phyloP scores from a whole-genome alignment of 2,329 filamentous ascomycete species.

The Fusarium penzigii region DNA sequence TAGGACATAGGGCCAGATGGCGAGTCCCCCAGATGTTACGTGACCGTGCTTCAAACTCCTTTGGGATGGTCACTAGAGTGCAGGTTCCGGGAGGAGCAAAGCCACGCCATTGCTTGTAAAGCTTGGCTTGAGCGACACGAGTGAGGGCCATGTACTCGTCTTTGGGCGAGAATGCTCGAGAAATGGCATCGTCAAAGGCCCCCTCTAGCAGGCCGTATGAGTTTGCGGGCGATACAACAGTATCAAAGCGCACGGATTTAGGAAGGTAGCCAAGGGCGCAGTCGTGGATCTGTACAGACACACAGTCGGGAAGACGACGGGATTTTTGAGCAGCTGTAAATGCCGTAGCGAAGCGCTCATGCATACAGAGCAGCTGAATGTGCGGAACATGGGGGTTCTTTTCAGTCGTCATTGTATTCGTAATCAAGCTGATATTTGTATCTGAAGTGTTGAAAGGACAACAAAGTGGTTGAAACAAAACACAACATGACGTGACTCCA shows the following conservation, averaged over 20 bases:
- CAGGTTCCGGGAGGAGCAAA: conserved; percentile 53
- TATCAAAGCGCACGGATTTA: conserved; percentile 41
- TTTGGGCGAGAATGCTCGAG: conserved; percentile 45
- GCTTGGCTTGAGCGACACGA: conserved; percentile 40
- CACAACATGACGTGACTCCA: too few species aligned
- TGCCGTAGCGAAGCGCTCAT: conserved; percentile 12
- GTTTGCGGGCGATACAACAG: conserved; percentile 56
- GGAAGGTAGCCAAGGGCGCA: conserved; percentile 41
- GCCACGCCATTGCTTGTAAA: conserved; percentile 50
- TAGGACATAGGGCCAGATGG: conserved; percentile 53
- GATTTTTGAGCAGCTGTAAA: conserved; percentile 6
- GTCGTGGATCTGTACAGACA: conserved; percentile 39
- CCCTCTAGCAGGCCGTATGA: conserved; percentile 56
- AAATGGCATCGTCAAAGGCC: conserved; percentile 56
- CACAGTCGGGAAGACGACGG: conserved; percentile 30
- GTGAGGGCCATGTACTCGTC: conserved; percentile 51
- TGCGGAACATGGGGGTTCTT: conserved; percentile 7
- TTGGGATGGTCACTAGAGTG: conserved; percentile 47
- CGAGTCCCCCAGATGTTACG: conserved; percentile 43
- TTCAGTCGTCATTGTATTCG: background rate
- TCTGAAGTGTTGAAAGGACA: too few species aligned
- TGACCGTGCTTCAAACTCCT: conserved; percentile 32
- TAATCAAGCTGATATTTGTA: background rate
- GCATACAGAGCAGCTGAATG: conserved; percentile 20
- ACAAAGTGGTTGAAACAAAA: too few species aligned